Evolutionary conservation across 2,329 filamentous ascomycete species (phyloP).

Genomic region (Diaporthe citri): DNA sequence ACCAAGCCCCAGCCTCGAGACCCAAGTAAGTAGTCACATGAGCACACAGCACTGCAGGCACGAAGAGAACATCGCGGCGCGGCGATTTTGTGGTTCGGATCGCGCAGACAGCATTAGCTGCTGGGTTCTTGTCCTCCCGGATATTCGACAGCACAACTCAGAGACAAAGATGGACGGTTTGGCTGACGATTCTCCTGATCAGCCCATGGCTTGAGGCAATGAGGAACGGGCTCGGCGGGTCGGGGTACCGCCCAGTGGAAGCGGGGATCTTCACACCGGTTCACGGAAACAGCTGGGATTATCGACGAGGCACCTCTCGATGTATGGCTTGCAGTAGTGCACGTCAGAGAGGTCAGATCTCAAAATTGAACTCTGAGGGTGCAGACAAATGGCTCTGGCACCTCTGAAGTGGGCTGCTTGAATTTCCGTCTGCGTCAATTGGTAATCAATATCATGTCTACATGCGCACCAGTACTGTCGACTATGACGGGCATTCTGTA

Average conservation of each 20-base stretch:
- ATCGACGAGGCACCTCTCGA: conserved; percentile 4
- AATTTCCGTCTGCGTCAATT: background rate
- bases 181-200: conserved; percentile 29
- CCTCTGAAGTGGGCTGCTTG: background rate
- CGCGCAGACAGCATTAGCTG: conserved; percentile 8
- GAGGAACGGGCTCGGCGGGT: conserved; percentile 2
- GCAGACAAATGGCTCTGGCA: conserved; percentile 1
- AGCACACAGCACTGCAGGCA: conserved; percentile 24
- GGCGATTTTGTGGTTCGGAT: background rate
- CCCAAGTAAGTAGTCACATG: conserved; percentile 40
- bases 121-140: background rate
- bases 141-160: background rate
- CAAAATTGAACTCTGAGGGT: background rate
- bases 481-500: background rate
- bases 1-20: conserved; percentile 35
- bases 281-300: conserved; percentile 24
- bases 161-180: background rate
- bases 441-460: conserved; percentile 27
- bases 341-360: conserved; percentile 26
- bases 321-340: conserved; percentile 20
- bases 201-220: conserved; percentile 31
- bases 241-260: conserved; percentile 11
- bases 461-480: conserved; percentile 14
- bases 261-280: conserved; percentile 5
- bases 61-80: background rate